Conservation (phyloP, 2,329 filamentous ascomycete species). For the Penicillium sp. region DNA sequence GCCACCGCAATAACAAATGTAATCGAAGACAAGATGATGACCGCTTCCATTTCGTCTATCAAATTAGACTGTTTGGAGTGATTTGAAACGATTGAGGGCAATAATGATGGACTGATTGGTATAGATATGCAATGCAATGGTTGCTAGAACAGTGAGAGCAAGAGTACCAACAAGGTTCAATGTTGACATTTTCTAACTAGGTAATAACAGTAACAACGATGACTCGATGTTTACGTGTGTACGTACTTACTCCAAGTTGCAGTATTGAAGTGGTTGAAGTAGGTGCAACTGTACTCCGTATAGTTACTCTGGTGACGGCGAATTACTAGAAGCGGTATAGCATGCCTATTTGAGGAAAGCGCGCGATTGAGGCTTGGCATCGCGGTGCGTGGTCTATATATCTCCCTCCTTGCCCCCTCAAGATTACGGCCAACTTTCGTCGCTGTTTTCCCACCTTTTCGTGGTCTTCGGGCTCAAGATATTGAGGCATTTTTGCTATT, state of each 20-base stretch:
- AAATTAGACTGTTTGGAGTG: not conserved
- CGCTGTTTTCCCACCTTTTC: too few relatives aligned
- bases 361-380: too few relatives aligned
- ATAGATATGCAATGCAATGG: not conserved
- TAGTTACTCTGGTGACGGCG: too few relatives aligned
- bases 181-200: not conserved
- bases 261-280: not conserved
- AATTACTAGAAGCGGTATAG: too few relatives aligned
- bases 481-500: too few relatives aligned
- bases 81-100: not conserved
- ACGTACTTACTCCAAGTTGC: not conserved
- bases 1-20: conserved; percentile 12
- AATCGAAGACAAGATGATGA: conserved; percentile 11
- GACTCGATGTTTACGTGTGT: not conserved
- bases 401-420: too few relatives aligned
- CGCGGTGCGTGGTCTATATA: too few relatives aligned
- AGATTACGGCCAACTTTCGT: too few relatives aligned
- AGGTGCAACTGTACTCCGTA: not conserved
- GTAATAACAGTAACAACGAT: too few relatives aligned
- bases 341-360: too few relatives aligned
- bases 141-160: not conserved
- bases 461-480: too few relatives aligned
- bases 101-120: not conserved
- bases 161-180: not conserved
- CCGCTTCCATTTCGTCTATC: conserved; percentile 5